Evolutionary conservation across 768 basidiomycete genomes (phyloP), one percentile per base, ranked within the genome.

Genomic region (Boletellus sp.): DNA sequence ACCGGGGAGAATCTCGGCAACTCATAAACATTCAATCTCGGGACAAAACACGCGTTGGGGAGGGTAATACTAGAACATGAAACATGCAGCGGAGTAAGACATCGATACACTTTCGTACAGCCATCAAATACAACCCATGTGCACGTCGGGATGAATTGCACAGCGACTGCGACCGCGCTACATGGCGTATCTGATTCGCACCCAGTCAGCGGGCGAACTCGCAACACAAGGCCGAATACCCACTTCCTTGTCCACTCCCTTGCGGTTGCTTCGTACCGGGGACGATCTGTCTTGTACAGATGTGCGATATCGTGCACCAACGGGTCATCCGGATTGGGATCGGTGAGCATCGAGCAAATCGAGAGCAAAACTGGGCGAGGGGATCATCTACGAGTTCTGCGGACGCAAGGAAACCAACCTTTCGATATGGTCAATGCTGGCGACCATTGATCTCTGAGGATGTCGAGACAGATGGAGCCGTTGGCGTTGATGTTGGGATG

Each of bases 401-500:
- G n/a, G 0, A 28, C 39, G 36, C 12, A 0, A 35, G n/a, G 2
- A 32, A 37, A 59, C 80, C 36, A 48, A 94, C 94, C 94, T 80
- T 99, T 99, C 62, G 95, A 96, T 63, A 99, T 95, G 48, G 96
- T 99, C 76, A 98, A 75, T 39, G 96, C 96, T 42, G 96, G 96
- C 54, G 90, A 94, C 96, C 96, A 99, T 69, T 98, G 96, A 71
- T 99, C 96, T 72, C 94, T 80, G 67, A 99, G 76, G 66, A 99
- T 99, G 72, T 99, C 96, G 62, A 99, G 75, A 72, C 95, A 99
- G 72, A 99, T 98, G 56, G 92, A 94, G 36, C 96, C 96, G 65
- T 99, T 99, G 61, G 95, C 91, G 70, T 99, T 99, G 93, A 99
- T 97, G 79, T 98, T 98, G 32, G 95, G 95, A 73, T 98, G 95